Percentiles rank a stretch among this genome's conserved stretches.
Evolutionary conservation across 345 rosid genomes (phyloP).

Genomic region (Lumnitzera racemosa): DNA sequence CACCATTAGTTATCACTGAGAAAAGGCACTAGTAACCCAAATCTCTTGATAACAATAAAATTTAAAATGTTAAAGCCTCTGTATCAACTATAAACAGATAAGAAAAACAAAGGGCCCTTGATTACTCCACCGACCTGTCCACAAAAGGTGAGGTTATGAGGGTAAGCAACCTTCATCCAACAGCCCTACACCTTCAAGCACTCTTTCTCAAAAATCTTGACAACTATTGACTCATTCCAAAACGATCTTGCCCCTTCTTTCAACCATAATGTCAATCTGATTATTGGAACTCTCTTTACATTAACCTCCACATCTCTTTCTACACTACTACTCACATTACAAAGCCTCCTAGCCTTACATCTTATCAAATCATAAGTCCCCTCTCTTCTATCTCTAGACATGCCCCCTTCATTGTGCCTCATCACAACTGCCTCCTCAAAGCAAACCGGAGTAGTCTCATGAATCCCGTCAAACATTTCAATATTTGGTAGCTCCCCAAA

Average conservation of each 20-base stretch:
- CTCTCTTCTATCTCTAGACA: constrained; percentile 46
- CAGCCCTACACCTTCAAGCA: constrained; percentile 43
- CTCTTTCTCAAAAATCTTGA: constrained; percentile 31
- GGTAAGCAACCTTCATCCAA: constrained; percentile 39
- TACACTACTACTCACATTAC: constrained; percentile 20
- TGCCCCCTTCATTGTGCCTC: constrained; percentile 73
- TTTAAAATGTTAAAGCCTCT: too few species aligned
- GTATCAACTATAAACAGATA: too few species aligned
- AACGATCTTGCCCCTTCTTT: constrained; percentile 60
- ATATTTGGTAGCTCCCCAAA: too few species aligned
- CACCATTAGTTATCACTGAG: too few species aligned
- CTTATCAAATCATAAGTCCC: constrained; percentile 46
- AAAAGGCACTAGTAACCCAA: too few species aligned
- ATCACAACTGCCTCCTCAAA: constrained; percentile 58
- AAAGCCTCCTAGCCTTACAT: constrained; percentile 33
- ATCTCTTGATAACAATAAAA: too few species aligned
- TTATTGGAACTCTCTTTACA: constrained; percentile 3
- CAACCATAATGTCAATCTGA: constrained; percentile 52
- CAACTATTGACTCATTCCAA: constrained; percentile 35
- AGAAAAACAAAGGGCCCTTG: too few species aligned
- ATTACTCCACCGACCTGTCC: constrained; percentile 28
- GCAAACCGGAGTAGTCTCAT: constrained; percentile 27
- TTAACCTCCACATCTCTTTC: too few species aligned
- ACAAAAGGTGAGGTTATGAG: constrained; percentile 49
- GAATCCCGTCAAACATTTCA: background rate